Evolutionary conservation across 2,329 filamentous ascomycete genomes (phyloP).

Genomic region (Penicillium sp.): DNA sequence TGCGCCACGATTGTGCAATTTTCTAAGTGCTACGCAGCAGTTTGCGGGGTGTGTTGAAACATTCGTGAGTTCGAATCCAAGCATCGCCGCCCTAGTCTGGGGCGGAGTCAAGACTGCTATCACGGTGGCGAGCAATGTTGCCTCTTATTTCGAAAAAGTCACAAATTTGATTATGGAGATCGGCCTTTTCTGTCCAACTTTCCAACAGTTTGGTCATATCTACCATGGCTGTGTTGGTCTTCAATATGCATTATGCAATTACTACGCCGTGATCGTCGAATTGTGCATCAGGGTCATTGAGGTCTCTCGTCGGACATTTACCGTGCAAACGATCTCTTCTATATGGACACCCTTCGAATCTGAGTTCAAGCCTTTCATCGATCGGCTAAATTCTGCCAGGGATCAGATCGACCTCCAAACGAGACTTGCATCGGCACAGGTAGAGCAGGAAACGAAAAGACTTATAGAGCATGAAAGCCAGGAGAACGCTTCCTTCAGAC

Average conservation of each 20-base stretch:
- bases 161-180: conserved; percentile 25
- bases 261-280: not conserved
- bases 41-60: not conserved
- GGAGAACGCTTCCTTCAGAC: not conserved
- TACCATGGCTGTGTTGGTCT: conserved; percentile 11
- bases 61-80: not conserved
- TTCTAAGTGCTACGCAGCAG: not conserved
- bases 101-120: conserved; percentile 25
- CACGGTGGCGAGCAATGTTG: conserved; percentile 13
- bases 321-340: not conserved
- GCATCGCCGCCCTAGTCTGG: conserved; percentile 20
- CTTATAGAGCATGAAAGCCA: not conserved
- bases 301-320: not conserved
- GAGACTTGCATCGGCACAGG: conserved; percentile 2
- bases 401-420: not conserved
- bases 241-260: not conserved
- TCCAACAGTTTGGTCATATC: conserved; percentile 22
- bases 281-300: not conserved
- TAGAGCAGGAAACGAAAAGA: conserved; percentile 2
- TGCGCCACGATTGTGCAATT: not conserved
- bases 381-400: not conserved
- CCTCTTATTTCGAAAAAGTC: conserved; percentile 28
- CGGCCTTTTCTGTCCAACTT: conserved; percentile 21
- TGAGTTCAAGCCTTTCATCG: conserved; percentile 1
- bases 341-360: conserved; percentile 5